A percentile compares a stretch with the other conserved stretches of the same genome.
Conservation (phyloP, 2,329 filamentous ascomycete genomes). For the Xylariaceae sp. region DNA sequence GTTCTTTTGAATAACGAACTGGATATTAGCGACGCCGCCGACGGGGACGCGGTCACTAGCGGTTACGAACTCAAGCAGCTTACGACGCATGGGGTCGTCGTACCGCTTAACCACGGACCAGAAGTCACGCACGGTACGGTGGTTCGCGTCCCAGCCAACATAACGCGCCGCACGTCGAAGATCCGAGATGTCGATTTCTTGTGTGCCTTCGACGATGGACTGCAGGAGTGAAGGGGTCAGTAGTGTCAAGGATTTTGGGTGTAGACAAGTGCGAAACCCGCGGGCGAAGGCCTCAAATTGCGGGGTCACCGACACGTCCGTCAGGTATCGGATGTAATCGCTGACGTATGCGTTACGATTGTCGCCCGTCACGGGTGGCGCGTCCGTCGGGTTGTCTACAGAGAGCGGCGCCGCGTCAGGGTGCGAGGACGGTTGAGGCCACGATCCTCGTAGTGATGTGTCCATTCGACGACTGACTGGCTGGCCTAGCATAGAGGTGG, state of each 20-base stretch:
- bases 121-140: slow-evolving; percentile 77
- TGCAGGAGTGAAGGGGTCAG: slow-evolving; percentile 76
- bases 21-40: slow-evolving; percentile 80
- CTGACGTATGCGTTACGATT: slow-evolving; percentile 81
- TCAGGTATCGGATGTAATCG: slow-evolving; percentile 86
- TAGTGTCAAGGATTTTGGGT: slow-evolving; percentile 73
- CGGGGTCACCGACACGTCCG: slow-evolving; percentile 75
- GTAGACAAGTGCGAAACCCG: slow-evolving; percentile 80
- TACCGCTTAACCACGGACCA: slow-evolving; percentile 80
- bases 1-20: slow-evolving; percentile 84
- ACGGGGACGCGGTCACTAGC: slow-evolving; percentile 90
- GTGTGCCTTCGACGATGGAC: slow-evolving; percentile 80
- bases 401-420: slow-evolving; percentile 37
- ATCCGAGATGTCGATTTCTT: slow-evolving; percentile 78
- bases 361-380: slow-evolving; percentile 77
- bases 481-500: slow-evolving; percentile 64
- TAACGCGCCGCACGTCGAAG: slow-evolving; percentile 77
- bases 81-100: slow-evolving; percentile 72
- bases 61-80: slow-evolving; percentile 91
- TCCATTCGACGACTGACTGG: slow-evolving; percentile 65
- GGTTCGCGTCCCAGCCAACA: slow-evolving; percentile 76
- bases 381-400: slow-evolving; percentile 56
- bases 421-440: slow-evolving; percentile 59
- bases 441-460: slow-evolving; percentile 48
- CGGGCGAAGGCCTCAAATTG: slow-evolving; percentile 82